These are phyloP conservation scores for Catenaria anguillulae DNA, from an alignment of 371 early-diverging fungal species.

Conservation along the genomic window DNA sequence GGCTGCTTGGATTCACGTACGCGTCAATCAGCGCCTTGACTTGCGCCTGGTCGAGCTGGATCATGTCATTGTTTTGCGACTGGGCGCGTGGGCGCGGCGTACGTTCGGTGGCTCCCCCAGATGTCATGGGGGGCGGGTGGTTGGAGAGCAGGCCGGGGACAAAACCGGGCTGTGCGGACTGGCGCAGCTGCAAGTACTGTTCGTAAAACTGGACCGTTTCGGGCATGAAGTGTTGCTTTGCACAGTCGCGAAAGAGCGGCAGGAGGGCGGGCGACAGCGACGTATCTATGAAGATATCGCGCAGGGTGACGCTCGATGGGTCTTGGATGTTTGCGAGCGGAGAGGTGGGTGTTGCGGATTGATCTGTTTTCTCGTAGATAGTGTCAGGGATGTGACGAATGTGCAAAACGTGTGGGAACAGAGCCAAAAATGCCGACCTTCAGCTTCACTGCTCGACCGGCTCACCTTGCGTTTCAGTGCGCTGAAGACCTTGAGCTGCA, in stretches of 20 bases:
- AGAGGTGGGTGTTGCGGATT: too few species aligned
- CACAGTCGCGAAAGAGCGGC: not conserved
- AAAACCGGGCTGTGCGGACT: not conserved
- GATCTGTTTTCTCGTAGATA: too few species aligned
- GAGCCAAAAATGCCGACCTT: too few species aligned
- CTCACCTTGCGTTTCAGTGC: too few species aligned
- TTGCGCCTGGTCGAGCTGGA: too few species aligned
- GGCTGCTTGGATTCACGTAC: not conserved
- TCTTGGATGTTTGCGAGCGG: not conserved
- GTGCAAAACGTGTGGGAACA: too few species aligned
- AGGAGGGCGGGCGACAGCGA: not conserved
- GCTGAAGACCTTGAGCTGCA: too few species aligned
- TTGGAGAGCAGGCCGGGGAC: not conserved
- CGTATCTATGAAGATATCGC: not conserved
- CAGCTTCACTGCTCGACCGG: too few species aligned
- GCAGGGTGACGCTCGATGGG: not conserved
- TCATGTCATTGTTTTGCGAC: too few species aligned
- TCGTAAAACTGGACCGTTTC: slow-evolving; percentile 1
- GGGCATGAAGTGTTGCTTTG: not conserved
- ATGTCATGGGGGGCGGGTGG: not conserved
- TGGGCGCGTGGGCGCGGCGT: too few species aligned
- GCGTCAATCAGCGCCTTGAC: not conserved
- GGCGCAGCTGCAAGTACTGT: not conserved
- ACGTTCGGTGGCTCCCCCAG: too few species aligned
- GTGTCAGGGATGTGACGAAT: too few species aligned